These are phyloP conservation scores for Fusarium transvaalense DNA, from an alignment of 2,329 filamentous ascomycete species.

Conservation along the genomic window DNA sequence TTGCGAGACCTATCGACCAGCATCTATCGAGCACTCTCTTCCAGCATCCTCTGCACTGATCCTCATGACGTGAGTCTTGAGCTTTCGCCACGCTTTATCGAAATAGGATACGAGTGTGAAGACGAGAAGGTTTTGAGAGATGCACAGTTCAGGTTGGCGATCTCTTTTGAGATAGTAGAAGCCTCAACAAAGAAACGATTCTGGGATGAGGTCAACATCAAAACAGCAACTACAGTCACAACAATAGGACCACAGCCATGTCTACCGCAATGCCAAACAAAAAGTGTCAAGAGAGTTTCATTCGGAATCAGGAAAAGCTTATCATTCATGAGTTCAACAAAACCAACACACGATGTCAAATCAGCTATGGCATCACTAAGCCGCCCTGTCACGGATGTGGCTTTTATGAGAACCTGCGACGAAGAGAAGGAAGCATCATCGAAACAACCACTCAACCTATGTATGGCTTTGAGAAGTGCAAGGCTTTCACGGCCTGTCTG, in stretches of 20 bases:
- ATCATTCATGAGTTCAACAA: accelerated
- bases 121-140: not conserved
- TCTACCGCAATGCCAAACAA: not conserved
- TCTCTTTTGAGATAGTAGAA: constrained; percentile 14
- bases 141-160: constrained; percentile 16
- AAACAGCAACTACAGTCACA: not conserved
- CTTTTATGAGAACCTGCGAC: not conserved
- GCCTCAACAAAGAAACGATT: not conserved
- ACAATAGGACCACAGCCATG: accelerated
- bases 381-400: not conserved
- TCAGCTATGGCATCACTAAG: not conserved
- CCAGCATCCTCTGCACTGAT: constrained; percentile 19
- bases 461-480: not conserved
- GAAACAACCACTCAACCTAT: constrained; percentile 1
- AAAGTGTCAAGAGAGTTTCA: not conserved
- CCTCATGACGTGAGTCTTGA: constrained; percentile 16
- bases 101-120: not conserved
- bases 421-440: accelerated
- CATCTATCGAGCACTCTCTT: constrained; percentile 26
- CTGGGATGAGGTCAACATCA: constrained; percentile 26
- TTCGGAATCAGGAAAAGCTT: not conserved
- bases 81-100: not conserved
- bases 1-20: constrained; percentile 19
- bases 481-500: not conserved
- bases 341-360: not conserved